phyloP scores from a whole-genome alignment of 75 land plant genomes.

The Pinus taeda region DNA sequence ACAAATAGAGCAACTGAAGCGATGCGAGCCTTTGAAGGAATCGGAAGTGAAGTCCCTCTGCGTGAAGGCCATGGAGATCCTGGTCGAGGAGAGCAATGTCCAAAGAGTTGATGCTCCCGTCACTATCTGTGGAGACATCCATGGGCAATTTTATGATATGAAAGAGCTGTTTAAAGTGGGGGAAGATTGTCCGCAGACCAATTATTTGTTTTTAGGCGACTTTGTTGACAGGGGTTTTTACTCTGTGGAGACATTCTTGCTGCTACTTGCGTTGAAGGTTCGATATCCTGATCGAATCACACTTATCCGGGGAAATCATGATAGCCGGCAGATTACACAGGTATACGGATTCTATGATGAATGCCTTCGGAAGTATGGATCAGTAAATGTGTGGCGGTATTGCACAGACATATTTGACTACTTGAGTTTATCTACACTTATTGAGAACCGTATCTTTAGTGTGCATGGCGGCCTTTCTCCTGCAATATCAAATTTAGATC shows the following conservation, averaged over 20 bases:
- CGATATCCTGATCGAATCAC: too few species aligned
- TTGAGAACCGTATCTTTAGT: too few species aligned
- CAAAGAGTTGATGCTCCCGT: slow-evolving; percentile 93
- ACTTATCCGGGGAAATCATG: slow-evolving; percentile 77
- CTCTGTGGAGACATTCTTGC: slow-evolving; percentile 78
- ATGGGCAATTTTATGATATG: slow-evolving; percentile 98
- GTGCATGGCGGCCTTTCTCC: too few species aligned
- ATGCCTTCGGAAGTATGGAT: slow-evolving; percentile 26
- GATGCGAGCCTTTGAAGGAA: slow-evolving; percentile 90
- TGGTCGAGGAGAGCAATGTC: slow-evolving; percentile 90
- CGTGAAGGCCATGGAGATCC: slow-evolving; percentile 96
- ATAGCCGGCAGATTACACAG: slow-evolving; percentile 98
- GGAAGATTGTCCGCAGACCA: slow-evolving; percentile 94
- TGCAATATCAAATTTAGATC: too few species aligned
- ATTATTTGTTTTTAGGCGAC: slow-evolving; percentile 95
- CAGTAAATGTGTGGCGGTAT: too few species aligned
- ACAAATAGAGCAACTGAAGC: slow-evolving; percentile 93
- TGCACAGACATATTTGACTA: too few species aligned
- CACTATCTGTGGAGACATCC: slow-evolving; percentile 97
- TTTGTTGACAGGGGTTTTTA: slow-evolving; percentile 97
- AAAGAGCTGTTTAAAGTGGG: slow-evolving; percentile 99
- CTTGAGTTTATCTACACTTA: too few species aligned
- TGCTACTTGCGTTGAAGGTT: background rate
- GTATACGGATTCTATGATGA: slow-evolving; percentile 90
- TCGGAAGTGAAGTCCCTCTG: slow-evolving; percentile 94